Evolutionary conservation across 2,329 filamentous ascomycete genomes (phyloP).

Genomic region (Paecilomyces dactylethromorphus): DNA sequence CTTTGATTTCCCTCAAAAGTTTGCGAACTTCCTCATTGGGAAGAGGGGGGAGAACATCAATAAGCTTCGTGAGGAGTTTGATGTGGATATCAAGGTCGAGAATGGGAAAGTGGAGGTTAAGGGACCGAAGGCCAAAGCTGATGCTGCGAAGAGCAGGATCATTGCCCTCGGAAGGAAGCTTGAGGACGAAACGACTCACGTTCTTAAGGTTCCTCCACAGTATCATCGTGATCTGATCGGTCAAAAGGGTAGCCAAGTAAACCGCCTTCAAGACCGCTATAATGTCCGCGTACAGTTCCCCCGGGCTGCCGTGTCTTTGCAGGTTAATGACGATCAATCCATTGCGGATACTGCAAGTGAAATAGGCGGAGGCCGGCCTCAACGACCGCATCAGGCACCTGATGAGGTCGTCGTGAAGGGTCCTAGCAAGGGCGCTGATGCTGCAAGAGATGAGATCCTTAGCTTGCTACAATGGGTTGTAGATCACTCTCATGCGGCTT

Average conservation of each 20-base stretch:
- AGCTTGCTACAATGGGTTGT: slow-evolving; percentile 82
- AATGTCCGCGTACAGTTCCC: slow-evolving; percentile 95
- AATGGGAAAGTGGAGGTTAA: slow-evolving; percentile 94
- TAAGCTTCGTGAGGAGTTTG: slow-evolving; percentile 61
- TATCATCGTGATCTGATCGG: slow-evolving; percentile 94
- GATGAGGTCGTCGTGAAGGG: slow-evolving; percentile 91
- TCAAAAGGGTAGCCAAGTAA: slow-evolving; percentile 77
- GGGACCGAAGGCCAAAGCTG: slow-evolving; percentile 90
- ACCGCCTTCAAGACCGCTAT: slow-evolving; percentile 86
- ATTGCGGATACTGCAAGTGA: slow-evolving; percentile 65
- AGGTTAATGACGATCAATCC: slow-evolving; percentile 59
- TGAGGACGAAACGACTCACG: slow-evolving; percentile 83
- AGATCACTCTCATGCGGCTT: slow-evolving; percentile 76
- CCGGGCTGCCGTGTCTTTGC: slow-evolving; percentile 46
- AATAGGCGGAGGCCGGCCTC: slow-evolving; percentile 51
- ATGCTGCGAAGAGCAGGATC: slow-evolving; percentile 78
- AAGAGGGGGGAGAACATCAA: slow-evolving; percentile 63
- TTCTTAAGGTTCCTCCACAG: slow-evolving; percentile 85
- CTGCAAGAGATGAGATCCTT: slow-evolving; percentile 84
- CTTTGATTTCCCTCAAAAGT: slow-evolving; percentile 94
- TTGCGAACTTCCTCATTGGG: slow-evolving; percentile 75
- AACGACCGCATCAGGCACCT: slow-evolving; percentile 64
- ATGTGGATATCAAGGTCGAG: slow-evolving; percentile 78
- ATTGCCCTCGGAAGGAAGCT: slow-evolving; percentile 70
- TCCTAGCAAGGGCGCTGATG: slow-evolving; percentile 85